phyloP scores from a whole-genome alignment of 345 rosid species.

The Reutealis trisperma region DNA sequence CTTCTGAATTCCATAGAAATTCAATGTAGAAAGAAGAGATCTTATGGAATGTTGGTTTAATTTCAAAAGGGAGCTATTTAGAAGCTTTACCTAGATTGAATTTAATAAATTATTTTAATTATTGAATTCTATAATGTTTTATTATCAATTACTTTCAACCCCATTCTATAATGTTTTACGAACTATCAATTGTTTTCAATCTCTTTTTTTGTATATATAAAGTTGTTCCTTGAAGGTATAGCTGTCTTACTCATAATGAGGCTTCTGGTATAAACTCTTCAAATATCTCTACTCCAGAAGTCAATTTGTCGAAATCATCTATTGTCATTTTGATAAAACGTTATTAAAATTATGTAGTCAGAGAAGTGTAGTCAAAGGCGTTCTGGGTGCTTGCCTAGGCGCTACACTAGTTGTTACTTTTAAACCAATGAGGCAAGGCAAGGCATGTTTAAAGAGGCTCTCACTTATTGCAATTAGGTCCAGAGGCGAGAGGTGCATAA shows the following conservation, averaged over 20 bases:
- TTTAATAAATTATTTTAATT: background rate
- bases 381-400: too few species aligned
- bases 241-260: background rate
- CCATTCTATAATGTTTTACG: background rate
- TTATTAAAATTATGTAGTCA: too few species aligned
- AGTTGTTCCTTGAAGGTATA: background rate
- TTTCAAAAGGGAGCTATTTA: background rate
- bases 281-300: background rate
- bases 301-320: too few species aligned
- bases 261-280: background rate
- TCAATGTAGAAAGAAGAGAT: background rate
- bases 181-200: background rate
- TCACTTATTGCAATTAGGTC: too few species aligned
- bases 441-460: too few species aligned
- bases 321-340: too few species aligned
- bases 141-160: background rate
- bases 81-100: background rate
- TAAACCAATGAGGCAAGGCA: too few species aligned
- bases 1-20: conserved; percentile 1
- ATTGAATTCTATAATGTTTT: background rate
- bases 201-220: background rate
- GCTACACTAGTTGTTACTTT: too few species aligned
- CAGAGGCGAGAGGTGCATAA: too few species aligned
- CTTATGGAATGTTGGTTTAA: background rate
- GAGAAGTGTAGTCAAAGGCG: too few species aligned